These are phyloP conservation scores for Diaporthe sp. DNA, from an alignment of 2,329 filamentous ascomycete genomes.

Conservation along the genomic window DNA sequence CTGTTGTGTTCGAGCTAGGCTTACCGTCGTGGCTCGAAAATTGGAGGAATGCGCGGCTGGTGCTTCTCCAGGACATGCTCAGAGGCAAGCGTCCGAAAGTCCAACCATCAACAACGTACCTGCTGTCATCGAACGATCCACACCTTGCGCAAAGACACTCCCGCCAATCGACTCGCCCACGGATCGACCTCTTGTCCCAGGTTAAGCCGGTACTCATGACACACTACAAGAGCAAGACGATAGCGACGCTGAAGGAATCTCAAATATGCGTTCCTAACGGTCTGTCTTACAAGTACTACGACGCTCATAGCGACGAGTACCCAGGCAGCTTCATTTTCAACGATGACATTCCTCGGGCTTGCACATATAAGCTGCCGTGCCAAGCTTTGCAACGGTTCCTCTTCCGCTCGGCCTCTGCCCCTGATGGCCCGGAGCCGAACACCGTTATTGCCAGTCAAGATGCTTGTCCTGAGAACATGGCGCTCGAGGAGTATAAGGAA, in stretches of 20 bases:
- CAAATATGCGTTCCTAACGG: slow-evolving; percentile 63
- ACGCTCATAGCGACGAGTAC: slow-evolving; percentile 43
- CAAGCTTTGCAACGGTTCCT: slow-evolving; percentile 57
- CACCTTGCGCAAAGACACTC: background rate
- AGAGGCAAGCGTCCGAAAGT: slow-evolving; percentile 30
- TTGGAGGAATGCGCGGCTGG: slow-evolving; percentile 65
- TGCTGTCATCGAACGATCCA: background rate
- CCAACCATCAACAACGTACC: background rate
- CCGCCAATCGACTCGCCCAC: background rate
- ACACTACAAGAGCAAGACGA: slow-evolving; percentile 49
- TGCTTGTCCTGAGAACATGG: slow-evolving; percentile 62
- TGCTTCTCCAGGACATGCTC: slow-evolving; percentile 55
- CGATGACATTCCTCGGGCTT: slow-evolving; percentile 49
- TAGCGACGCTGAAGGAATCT: slow-evolving; percentile 45
- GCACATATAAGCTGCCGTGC: slow-evolving; percentile 53
- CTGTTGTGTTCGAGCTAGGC: slow-evolving; percentile 67
- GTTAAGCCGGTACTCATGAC: slow-evolving; percentile 53
- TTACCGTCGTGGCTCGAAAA: slow-evolving; percentile 55
- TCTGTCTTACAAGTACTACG: slow-evolving; percentile 56
- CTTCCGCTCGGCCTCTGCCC: slow-evolving; percentile 46
- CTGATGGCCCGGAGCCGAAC: slow-evolving; percentile 57
- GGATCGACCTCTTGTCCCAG: slow-evolving; percentile 52
- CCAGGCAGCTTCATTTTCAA: background rate
- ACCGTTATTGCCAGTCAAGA: slow-evolving; percentile 64
- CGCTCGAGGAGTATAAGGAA: slow-evolving; percentile 67